Conservation (phyloP, 192 early-diverging fungal genomes). For the Dispira parvispora region DNA sequence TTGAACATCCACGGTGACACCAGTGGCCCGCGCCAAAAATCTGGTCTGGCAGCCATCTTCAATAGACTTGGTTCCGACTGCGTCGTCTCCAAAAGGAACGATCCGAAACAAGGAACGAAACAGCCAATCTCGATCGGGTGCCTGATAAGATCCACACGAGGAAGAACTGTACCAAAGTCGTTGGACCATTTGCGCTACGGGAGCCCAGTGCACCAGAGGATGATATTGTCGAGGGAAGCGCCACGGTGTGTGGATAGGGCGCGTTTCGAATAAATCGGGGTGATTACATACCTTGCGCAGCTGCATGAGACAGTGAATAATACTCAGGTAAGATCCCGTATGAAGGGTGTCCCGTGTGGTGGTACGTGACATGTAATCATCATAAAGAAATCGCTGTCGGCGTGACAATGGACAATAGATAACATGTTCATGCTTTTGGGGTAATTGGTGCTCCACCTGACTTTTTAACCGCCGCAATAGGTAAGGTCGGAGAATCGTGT, state of each 20-base stretch:
- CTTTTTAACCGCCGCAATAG: slow-evolving; percentile 43
- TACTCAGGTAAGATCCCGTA: slow-evolving; percentile 53
- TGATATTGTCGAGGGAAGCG: slow-evolving; percentile 12
- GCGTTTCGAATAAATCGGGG: slow-evolving; percentile 34
- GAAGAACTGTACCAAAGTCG: slow-evolving; percentile 6
- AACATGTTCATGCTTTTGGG: slow-evolving; percentile 46
- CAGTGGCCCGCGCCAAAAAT: neutral
- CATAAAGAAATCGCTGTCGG: slow-evolving; percentile 52
- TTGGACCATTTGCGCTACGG: slow-evolving; percentile 3
- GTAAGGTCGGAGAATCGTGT: slow-evolving; percentile 44
- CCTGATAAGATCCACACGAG: slow-evolving; percentile 12
- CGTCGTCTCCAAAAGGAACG: neutral
- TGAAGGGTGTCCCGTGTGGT: slow-evolving; percentile 58
- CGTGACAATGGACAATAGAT: slow-evolving; percentile 53
- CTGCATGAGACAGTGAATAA: slow-evolving; percentile 61
- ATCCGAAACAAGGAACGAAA: neutral
- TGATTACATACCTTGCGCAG: slow-evolving; percentile 44
- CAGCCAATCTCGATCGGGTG: slow-evolving; percentile 6
- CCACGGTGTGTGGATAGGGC: slow-evolving; percentile 39
- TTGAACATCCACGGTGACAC: neutral
- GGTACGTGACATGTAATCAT: slow-evolving; percentile 65
- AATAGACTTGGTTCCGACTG: neutral
- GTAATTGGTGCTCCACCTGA: slow-evolving; percentile 50
- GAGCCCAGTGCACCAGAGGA: neutral
- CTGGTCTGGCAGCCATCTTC: neutral